Evolutionary conservation across 345 rosid species (phyloP).

Genomic region (Garcia nutans): DNA sequence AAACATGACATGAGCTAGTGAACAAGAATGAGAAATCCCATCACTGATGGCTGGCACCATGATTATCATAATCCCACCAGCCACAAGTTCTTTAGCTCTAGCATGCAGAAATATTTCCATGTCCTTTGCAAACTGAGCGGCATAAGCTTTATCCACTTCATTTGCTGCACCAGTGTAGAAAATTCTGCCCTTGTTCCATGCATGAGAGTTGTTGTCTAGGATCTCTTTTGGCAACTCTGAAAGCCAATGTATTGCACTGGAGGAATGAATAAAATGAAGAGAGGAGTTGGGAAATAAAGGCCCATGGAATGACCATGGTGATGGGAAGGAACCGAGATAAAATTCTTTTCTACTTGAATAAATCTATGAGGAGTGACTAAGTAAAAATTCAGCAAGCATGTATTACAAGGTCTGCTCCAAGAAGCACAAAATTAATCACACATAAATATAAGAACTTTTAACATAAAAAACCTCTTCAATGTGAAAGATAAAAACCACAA

Average conservation of each 20-base stretch:
- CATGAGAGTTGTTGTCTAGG: not conserved
- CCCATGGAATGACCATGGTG: not conserved
- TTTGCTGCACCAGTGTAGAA: constrained; percentile 1
- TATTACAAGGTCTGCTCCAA: too few species aligned
- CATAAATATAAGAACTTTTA: too few species aligned
- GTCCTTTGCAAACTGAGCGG: not conserved
- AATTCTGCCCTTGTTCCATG: constrained; percentile 5
- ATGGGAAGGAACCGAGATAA: too few species aligned
- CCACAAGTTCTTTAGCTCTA: constrained; percentile 2
- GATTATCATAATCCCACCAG: constrained; percentile 34
- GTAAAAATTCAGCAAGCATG: too few species aligned
- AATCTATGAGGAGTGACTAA: too few species aligned
- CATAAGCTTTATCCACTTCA: not conserved
- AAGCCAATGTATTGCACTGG: not conserved
- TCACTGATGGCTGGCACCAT: constrained; percentile 32
- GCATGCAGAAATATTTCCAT: not conserved
- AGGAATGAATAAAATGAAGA: not conserved
- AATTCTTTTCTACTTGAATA: too few species aligned
- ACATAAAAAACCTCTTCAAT: too few species aligned
- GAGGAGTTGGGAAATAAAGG: not conserved
- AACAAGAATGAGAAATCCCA: constrained; percentile 24
- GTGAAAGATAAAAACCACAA: too few species aligned
- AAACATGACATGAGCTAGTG: constrained; percentile 12
- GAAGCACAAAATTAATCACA: too few species aligned
- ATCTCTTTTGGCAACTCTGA: not conserved